Evolutionary conservation across 1,284 basidiomycete species (phyloP).

Genomic region (Anthracocystis setariae): DNA sequence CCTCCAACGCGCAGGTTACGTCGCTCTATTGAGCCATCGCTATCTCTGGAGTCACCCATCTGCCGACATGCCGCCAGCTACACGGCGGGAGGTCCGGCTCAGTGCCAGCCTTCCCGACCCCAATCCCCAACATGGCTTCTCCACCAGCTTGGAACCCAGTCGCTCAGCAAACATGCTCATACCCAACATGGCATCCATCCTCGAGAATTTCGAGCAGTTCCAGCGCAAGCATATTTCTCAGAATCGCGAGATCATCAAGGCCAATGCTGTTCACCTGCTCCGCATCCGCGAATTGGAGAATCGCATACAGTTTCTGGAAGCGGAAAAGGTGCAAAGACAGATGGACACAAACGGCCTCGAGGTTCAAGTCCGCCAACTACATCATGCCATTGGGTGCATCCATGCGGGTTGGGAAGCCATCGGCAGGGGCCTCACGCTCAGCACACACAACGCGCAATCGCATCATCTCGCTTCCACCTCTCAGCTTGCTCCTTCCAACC

Average conservation of each 20-base stretch:
- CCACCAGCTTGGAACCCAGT: constrained; percentile 29
- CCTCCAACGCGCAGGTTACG: neutral
- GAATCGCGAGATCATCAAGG: constrained; percentile 65
- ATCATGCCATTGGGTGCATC: constrained; percentile 49
- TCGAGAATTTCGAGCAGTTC: constrained; percentile 63
- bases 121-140: constrained; percentile 2
- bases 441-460: constrained; percentile 1
- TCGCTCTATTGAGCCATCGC: neutral
- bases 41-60: neutral
- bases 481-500: constrained; percentile 15
- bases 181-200: constrained; percentile 59
- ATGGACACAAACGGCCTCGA: constrained; percentile 30
- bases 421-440: constrained; percentile 42
- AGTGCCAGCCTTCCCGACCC: constrained; percentile 43
- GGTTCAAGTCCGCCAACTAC: constrained; percentile 47
- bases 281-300: constrained; percentile 63
- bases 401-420: constrained; percentile 59
- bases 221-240: constrained; percentile 66
- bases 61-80: constrained; percentile 38
- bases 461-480: neutral
- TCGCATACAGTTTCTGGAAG: constrained; percentile 55
- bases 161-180: constrained; percentile 33
- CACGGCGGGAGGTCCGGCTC: constrained; percentile 43
- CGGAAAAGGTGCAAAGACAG: constrained; percentile 47
- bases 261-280: constrained; percentile 56